Evolutionary conservation across 2,329 filamentous ascomycete species (phyloP), one percentile per base, ranked within the genome.

Genomic region (Calonectria multiphialidica): DNA sequence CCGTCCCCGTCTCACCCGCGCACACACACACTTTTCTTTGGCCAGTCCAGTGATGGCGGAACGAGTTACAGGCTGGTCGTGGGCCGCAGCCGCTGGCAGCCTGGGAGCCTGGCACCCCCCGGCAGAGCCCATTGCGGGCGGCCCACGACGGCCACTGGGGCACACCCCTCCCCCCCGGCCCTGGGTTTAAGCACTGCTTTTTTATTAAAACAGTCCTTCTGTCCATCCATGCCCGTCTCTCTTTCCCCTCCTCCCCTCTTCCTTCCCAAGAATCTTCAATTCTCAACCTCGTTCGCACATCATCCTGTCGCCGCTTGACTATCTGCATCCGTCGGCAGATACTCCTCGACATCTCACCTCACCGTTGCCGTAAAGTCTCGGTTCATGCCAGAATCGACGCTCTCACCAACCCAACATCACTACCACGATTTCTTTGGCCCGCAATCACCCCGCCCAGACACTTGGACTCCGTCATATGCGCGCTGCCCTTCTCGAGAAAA

Each of bases 201-300:
- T 80, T 80, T 76, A 80, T 79, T 80, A 76, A 80, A 80, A 80
- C 78, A 78, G 78, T 75, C 76, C 76, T 80, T 78, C 78, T 75
- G 72, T 78, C 76, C 75, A 77, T 76, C 78, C 75, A 79, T 77
- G 72, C 72, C 73, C 74, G 59, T 72, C 57, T 70, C 59, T 74
- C 42, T 71, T 74, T 74, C 63, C 77, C 78, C 76, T 77, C 76
- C 75, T 77, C 76, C 77, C 77, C 76, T 80, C 78, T 75, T 68
- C 72, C 55, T 70, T 73, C 68, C 70, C 71, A 79, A 75, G 75
- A 78, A 72, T 68, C 33, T 40, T 37, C 74, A 73, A 72, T 73
- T 53, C 49, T 77, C 74, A 71, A 76, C 74, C 72, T 75, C 71
- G 71, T 70, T 55, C 70, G 72, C 73, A 73, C 71, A 47, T 61